phyloP scores from a whole-genome alignment of 345 rosid species.

The Gossypium australe region DNA sequence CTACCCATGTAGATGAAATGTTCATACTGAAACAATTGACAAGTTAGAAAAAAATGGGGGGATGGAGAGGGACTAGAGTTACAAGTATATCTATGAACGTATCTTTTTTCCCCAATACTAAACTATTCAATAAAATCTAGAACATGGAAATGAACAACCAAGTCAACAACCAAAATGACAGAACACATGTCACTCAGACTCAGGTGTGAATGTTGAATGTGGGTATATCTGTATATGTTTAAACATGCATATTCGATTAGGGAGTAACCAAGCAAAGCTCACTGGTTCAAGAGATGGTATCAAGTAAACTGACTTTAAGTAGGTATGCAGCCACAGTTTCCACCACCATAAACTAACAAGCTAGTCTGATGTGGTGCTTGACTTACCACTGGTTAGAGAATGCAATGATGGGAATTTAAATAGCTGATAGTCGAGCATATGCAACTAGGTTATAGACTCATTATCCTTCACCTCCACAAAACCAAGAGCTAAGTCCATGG shows the following conservation, averaged over 20 bases:
- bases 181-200: not conserved
- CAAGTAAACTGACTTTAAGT: not conserved
- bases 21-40: not conserved
- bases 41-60: not conserved
- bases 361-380: not conserved
- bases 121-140: not conserved
- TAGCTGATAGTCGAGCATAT: not conserved
- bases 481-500: not conserved
- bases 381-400: not conserved
- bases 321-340: not conserved
- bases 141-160: not conserved
- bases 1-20: not conserved
- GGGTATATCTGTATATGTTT: not conserved
- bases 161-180: not conserved
- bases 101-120: not conserved
- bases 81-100: not conserved
- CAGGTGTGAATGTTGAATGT: not conserved
- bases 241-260: not conserved
- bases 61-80: not conserved
- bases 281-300: not conserved
- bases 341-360: not conserved
- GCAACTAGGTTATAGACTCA: not conserved
- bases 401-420: not conserved
- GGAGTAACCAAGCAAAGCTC: not conserved
- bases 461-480: too few relatives aligned